Evolutionary conservation across 192 early-diverging fungal species (phyloP).

Genomic region (Entomortierella beljakovae): DNA sequence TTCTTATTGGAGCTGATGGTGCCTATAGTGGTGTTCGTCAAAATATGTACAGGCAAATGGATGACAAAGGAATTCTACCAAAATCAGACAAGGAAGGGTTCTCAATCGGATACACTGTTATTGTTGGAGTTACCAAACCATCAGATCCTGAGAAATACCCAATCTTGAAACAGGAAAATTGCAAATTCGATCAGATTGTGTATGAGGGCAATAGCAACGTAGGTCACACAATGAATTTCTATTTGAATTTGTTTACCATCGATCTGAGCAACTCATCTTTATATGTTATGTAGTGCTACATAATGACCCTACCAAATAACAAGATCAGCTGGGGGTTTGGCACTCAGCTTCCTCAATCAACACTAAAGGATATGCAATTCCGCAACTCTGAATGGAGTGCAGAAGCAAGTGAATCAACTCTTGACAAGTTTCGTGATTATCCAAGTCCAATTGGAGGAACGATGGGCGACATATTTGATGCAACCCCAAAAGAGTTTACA

Average conservation of each 20-base stretch:
- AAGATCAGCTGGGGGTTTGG: slow-evolving; percentile 4
- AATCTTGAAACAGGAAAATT: neutral
- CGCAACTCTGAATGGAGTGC: slow-evolving; percentile 20
- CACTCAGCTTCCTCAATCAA: neutral
- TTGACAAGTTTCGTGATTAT: slow-evolving; percentile 6
- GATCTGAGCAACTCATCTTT: neutral
- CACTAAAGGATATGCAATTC: neutral
- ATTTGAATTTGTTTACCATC: neutral
- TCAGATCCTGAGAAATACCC: neutral
- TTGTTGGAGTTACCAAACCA: neutral
- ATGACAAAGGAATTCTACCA: neutral
- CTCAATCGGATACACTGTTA: neutral
- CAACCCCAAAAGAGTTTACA: neutral
- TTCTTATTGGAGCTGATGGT: slow-evolving; percentile 10
- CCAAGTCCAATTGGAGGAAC: slow-evolving; percentile 11
- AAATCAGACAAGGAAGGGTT: neutral
- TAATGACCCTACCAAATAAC: neutral
- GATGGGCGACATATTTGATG: slow-evolving; percentile 6
- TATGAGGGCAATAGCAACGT: neutral
- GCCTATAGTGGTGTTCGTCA: slow-evolving; percentile 12
- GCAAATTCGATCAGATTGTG: neutral
- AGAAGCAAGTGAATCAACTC: slow-evolving; percentile 1
- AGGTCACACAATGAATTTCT: neutral
- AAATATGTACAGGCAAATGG: neutral
- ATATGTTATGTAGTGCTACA: neutral